Base-by-base conservation (phyloP, 2,329 filamentous ascomycete genomes). In the Simplicillium sp. region DNA sequence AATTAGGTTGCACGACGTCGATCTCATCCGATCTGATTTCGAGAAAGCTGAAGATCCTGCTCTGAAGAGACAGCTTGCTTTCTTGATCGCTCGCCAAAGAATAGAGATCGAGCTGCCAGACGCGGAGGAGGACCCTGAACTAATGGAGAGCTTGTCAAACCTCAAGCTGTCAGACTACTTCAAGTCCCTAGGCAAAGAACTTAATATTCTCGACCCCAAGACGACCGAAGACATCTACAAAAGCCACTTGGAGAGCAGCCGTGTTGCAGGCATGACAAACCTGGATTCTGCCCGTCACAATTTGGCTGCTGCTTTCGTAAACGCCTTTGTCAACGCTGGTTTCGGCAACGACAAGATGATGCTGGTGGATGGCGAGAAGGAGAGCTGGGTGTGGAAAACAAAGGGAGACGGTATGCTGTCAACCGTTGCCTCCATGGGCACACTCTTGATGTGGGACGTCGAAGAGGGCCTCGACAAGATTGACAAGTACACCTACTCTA, bases 211-310 rank as follows among this genome's bases (percentile, higher is more conserved):
- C 34, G 92, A 98, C 48, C 92, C 92, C 29, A 97, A 96, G 70
- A 86, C 87, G 34, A 94, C 90, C 0, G 92, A 98, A 59, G 94
- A 98, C 55, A 98, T 98, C 54, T 98, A 98, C 76, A 98, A 98
- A 71, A 95, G 88, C 57, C 92, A 98, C 63, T 76, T 98, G 5
- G 92, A 98, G 66, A 97, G 86, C 67, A 94, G 83, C 54, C 80
- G 94, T 46, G 92, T 94, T 40, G 87, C 87, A 17, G 89, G 88
- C 29, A 77, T 95, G 65, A 96, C 90, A 11, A 96, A 96, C 58
- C 79, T 94, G 36, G 92, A 98, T 59, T 98, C 92, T 9, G 89
- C 90, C 25, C 78, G 88, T 53, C 90, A 98, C 69, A 98, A 98
- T 56, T 74, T 98, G 45, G 89, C 92, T 4, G 92, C 90, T 40